These are phyloP conservation scores for Aspergillus novofumigatus DNA, from an alignment of 2,329 filamentous ascomycete species.

Conservation along the genomic window DNA sequence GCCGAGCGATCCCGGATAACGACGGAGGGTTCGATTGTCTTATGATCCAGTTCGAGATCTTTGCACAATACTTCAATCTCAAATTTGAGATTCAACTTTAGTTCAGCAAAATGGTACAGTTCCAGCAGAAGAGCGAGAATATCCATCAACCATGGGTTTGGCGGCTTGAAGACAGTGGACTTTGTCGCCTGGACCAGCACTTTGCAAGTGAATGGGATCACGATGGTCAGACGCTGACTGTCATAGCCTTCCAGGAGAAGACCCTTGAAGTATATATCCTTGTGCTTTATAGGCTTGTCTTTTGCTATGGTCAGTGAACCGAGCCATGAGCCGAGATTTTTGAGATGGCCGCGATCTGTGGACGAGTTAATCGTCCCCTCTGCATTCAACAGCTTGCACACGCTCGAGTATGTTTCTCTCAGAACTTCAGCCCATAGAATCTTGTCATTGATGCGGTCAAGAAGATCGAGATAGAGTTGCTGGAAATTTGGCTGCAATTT, in stretches of 20 bases:
- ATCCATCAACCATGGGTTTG: conserved; percentile 97
- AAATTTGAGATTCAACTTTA: conserved; percentile 96
- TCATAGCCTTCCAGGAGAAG: conserved; percentile 90
- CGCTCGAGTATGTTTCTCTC: conserved; percentile 84
- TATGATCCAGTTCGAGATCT: conserved; percentile 85
- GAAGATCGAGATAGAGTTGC: conserved; percentile 81
- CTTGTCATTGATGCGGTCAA: conserved; percentile 76
- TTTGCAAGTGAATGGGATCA: conserved; percentile 97
- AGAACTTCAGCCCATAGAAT: conserved; percentile 83
- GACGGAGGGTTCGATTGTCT: conserved; percentile 80
- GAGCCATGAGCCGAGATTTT: conserved; percentile 91
- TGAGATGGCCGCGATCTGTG: conserved; percentile 80
- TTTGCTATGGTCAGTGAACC: conserved; percentile 88
- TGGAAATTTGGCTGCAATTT: conserved; percentile 98
- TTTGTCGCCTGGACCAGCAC: conserved; percentile 78
- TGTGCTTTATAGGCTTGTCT: conserved; percentile 92
- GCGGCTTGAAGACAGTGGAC: conserved; percentile 86
- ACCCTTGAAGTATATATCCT: conserved; percentile 95
- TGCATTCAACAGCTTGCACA: conserved; percentile 82
- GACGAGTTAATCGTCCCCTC: conserved; percentile 80
- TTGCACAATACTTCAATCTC: conserved; percentile 98
- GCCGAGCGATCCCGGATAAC: conserved; percentile 74
- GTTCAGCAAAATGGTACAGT: conserved; percentile 84
- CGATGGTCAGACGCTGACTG: conserved; percentile 82
- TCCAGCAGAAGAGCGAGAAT: conserved; percentile 88